Evolutionary conservation across 768 basidiomycete genomes (phyloP).

Genomic region (Symmetrospora coprosmae): DNA sequence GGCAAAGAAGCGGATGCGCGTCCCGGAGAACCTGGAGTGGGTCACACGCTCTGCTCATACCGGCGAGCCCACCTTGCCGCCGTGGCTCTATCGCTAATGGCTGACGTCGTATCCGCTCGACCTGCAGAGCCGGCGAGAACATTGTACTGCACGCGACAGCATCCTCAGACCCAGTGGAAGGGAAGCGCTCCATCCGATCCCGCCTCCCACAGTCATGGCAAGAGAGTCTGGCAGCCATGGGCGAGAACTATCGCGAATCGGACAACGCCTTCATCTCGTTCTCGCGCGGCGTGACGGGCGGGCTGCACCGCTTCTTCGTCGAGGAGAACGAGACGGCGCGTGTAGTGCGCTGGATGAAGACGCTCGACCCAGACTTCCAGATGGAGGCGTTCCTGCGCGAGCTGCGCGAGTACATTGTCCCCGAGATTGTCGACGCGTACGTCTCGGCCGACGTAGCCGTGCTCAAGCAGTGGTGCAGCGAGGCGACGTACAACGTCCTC

Average conservation of each 20-base stretch:
- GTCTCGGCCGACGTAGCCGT: constrained; percentile 75
- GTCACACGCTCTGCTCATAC: constrained; percentile 34
- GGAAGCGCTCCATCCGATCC: constrained; percentile 48
- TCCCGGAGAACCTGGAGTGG: constrained; percentile 54
- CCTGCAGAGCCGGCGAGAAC: constrained; percentile 62
- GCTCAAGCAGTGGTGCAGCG: constrained; percentile 79
- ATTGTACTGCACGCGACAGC: constrained; percentile 72
- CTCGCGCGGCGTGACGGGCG: constrained; percentile 66
- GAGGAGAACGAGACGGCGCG: constrained; percentile 98
- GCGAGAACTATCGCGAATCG: constrained; percentile 71
- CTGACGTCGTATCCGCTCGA: neutral
- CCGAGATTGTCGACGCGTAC: constrained; percentile 94
- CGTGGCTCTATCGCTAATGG: neutral
- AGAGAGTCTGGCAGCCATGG: constrained; percentile 17
- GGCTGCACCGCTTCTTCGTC: constrained; percentile 63
- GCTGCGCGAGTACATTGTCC: constrained; percentile 87
- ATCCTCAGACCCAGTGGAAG: constrained; percentile 64
- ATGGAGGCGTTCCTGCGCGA: constrained; percentile 78
- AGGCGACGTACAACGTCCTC: constrained; percentile 97
- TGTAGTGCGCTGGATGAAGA: constrained; percentile 70
- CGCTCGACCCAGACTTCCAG: constrained; percentile 74
- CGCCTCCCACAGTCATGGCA: constrained; percentile 25
- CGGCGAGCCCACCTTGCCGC: neutral
- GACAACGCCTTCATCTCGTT: constrained; percentile 76
- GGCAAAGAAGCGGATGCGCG: constrained; percentile 45